These are phyloP conservation scores for Umbelopsis ramanniana DNA, from an alignment of 192 early-diverging fungal genomes.

Conservation along the genomic window DNA sequence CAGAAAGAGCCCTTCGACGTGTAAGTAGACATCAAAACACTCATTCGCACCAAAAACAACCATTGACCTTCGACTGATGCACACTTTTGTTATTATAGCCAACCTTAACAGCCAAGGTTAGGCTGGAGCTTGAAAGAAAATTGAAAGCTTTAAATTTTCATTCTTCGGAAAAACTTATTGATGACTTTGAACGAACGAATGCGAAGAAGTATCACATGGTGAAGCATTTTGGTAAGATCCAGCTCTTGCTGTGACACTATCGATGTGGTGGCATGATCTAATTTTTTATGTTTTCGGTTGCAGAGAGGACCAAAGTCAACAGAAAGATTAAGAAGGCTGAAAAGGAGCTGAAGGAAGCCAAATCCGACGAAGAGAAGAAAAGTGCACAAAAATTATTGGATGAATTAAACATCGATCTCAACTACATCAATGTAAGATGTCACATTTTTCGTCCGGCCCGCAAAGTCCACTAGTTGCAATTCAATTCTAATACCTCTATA, in stretches of 20 bases:
- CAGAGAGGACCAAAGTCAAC: constrained; percentile 52
- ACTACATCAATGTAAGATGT: constrained; percentile 34
- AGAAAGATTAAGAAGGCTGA: constrained; percentile 44
- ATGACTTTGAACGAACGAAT: constrained; percentile 48
- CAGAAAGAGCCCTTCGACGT: constrained; percentile 32
- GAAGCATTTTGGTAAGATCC: constrained; percentile 51
- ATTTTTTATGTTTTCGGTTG: neutral
- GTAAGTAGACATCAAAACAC: neutral
- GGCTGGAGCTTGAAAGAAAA: constrained; percentile 39
- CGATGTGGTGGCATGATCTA: neutral
- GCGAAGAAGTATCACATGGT: constrained; percentile 51
- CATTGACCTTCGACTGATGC: neutral
- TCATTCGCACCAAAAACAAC: neutral
- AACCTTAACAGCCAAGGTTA: constrained; percentile 45
- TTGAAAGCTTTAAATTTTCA: constrained; percentile 50
- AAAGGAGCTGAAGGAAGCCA: constrained; percentile 32
- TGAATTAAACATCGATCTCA: constrained; percentile 40
- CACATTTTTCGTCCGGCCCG: neutral
- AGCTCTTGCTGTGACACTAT: neutral
- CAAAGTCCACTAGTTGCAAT: neutral
- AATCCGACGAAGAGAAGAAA: constrained; percentile 35
- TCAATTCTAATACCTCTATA: constrained; percentile 18
- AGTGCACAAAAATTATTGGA: constrained; percentile 32
- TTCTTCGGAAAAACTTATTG: constrained; percentile 45
- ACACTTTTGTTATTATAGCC: constrained; percentile 21